Evolutionary conservation across 768 basidiomycete genomes (phyloP).

Genomic region (Leccinum rimulosum): DNA sequence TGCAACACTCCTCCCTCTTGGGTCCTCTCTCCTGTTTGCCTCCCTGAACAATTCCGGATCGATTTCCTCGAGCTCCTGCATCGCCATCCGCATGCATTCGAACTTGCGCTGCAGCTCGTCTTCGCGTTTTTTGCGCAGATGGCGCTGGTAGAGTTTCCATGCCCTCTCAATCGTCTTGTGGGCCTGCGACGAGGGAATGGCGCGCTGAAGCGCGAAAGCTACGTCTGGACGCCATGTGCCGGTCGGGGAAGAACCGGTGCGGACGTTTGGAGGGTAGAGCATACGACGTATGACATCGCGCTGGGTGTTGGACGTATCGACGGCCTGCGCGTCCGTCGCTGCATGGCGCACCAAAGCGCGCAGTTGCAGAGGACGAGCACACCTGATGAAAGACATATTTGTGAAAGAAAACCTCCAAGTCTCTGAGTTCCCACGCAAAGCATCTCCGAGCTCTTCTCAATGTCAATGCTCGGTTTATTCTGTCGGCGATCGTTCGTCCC

Average conservation of each 20-base stretch:
- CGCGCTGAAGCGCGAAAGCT: slow-evolving; percentile 67
- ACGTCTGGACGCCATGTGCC: slow-evolving; percentile 86
- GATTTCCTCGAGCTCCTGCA: slow-evolving; percentile 68
- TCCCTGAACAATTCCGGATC: slow-evolving; percentile 58
- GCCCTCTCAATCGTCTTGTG: slow-evolving; percentile 92
- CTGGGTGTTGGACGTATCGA: slow-evolving; percentile 50
- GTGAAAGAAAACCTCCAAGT: background rate
- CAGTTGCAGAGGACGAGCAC: slow-evolving; percentile 32
- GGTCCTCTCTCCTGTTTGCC: slow-evolving; percentile 74
- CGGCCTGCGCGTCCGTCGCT: slow-evolving; percentile 25
- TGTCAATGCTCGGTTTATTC: slow-evolving; percentile 18
- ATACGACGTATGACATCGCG: slow-evolving; percentile 73
- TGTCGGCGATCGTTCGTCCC: slow-evolving; percentile 21
- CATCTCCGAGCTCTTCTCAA: slow-evolving; percentile 17
- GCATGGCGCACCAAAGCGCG: slow-evolving; percentile 45
- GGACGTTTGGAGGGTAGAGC: slow-evolving; percentile 77
- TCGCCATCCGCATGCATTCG: slow-evolving; percentile 76
- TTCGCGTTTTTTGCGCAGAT: slow-evolving; percentile 65
- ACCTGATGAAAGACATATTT: slow-evolving; percentile 41
- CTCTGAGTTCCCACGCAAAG: slow-evolving; percentile 26
- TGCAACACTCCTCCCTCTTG: slow-evolving; percentile 53
- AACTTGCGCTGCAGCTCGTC: slow-evolving; percentile 75
- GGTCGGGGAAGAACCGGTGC: slow-evolving; percentile 68
- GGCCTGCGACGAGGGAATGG: slow-evolving; percentile 86
- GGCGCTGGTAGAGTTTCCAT: slow-evolving; percentile 79